Evolutionary conservation across 2,329 filamentous ascomycete genomes (phyloP), one percentile per base, ranked within the genome.

Genomic region (Aspergillus ochraceoroseus): DNA sequence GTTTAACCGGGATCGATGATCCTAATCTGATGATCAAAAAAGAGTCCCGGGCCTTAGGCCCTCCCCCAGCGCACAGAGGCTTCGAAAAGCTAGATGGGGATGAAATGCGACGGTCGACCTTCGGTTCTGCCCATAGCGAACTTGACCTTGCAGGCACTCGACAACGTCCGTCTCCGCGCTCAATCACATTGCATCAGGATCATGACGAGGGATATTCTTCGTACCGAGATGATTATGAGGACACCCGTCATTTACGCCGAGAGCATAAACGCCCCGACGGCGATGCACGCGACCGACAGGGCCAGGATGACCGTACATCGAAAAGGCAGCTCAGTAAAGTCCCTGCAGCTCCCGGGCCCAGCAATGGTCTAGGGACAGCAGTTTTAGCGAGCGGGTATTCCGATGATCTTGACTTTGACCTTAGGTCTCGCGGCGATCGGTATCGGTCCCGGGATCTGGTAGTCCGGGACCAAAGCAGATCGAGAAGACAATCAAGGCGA

Each of bases 161-260:
- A 34, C 65, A 47, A 44, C 59, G 43, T 27, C 57, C 68, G 7
- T 66, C 65, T 19, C 70, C 68, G 30, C 66, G 66, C 42, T 62
- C 69, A 8, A 62, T 70, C 2, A 58, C 69, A 11, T 50, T 75
- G 4, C 71, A 75, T 47, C 74, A 75, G 45, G 68, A 70, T 12
- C 58, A 61, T 7, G 70, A 72, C 30, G 62, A 66, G 38, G 68
- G 54, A 27, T 69, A 62, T 49, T 67, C 58, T 29, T 58, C 61
- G 4, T 62, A 68, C 45, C 62, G 61, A 12, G 66, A 72, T 27
- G 66, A 70, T 7, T 67, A 70, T 43, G 67, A 70, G 14, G 64
- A 68, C 33, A 63, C 62, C 23, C 63, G 62, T 39, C 65, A 70
- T 36, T 62, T 64, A 11, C 62, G 62, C 51, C 64, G 65, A 34